Evolutionary conservation across 2,329 filamentous ascomycete species (phyloP).

Genomic region (Fusarium euwallaceae): DNA sequence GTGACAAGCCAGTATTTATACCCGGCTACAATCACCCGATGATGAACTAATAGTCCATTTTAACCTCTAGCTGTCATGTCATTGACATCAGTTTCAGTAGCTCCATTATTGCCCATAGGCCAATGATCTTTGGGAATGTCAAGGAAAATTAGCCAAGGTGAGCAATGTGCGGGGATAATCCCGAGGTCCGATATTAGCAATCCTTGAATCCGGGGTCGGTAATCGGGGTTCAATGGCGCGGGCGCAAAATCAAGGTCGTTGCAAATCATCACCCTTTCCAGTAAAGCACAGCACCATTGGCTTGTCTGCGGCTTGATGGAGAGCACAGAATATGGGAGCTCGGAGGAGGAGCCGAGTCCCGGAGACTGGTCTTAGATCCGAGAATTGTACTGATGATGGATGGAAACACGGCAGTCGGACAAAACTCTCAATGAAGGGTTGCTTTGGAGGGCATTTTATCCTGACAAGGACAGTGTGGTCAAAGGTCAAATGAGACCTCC

Average conservation of each 20-base stretch:
- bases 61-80: not conserved
- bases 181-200: not conserved
- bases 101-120: not conserved
- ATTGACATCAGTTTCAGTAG: not conserved
- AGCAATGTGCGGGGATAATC: not conserved
- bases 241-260: not conserved
- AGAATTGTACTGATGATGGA: too few relatives aligned
- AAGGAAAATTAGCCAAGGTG: not conserved
- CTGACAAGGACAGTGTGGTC: too few relatives aligned
- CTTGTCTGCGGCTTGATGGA: not conserved
- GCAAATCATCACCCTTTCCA: not conserved
- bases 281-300: not conserved
- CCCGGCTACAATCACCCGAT: not conserved
- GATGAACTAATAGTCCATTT: not conserved
- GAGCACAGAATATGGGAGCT: not conserved
- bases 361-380: not conserved
- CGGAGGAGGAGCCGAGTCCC: not conserved
- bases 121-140: not conserved
- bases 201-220: not conserved
- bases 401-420: too few relatives aligned
- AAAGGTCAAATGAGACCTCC: too few relatives aligned
- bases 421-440: too few relatives aligned
- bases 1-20: not conserved
- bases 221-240: not conserved
- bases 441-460: too few relatives aligned